Evolutionary conservation across 2,329 filamentous ascomycete species (phyloP).

Genomic region (Hymenotorrendiella dingleyae): DNA sequence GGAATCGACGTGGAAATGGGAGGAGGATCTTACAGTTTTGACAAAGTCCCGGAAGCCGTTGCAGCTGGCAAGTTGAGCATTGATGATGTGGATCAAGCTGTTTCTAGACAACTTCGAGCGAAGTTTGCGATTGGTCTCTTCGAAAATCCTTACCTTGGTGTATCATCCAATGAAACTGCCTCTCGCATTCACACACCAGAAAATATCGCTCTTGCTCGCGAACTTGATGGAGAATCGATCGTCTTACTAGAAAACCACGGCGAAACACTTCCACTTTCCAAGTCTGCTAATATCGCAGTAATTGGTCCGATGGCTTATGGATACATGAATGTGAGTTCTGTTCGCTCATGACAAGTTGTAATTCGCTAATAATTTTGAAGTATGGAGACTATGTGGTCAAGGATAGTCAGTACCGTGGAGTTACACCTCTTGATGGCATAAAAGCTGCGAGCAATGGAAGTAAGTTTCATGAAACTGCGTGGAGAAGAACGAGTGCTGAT

Average conservation of each 20-base stretch:
- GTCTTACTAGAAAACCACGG: slow-evolving; percentile 74
- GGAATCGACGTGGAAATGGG: slow-evolving; percentile 75
- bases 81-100: slow-evolving; percentile 57
- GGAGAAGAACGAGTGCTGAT: not conserved
- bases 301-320: slow-evolving; percentile 71
- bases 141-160: slow-evolving; percentile 60
- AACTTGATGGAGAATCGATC: slow-evolving; percentile 73
- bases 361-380: slow-evolving; percentile 31
- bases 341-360: slow-evolving; percentile 1
- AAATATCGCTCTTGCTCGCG: slow-evolving; percentile 63
- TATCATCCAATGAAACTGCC: slow-evolving; percentile 47
- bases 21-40: slow-evolving; percentile 65
- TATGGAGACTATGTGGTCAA: slow-evolving; percentile 72
- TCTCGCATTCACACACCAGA: slow-evolving; percentile 60
- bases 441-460: slow-evolving; percentile 51
- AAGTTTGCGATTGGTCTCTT: slow-evolving; percentile 69
- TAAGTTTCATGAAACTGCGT: not conserved
- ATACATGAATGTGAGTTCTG: slow-evolving; percentile 55
- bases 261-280: slow-evolving; percentile 57
- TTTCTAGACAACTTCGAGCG: slow-evolving; percentile 56
- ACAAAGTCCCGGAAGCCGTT: slow-evolving; percentile 60
- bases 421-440: slow-evolving; percentile 66
- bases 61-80: slow-evolving; percentile 54
- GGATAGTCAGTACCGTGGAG: slow-evolving; percentile 55
- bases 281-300: slow-evolving; percentile 62